Conservation (phyloP, 2,329 filamentous ascomycete genomes). For the Gliomastix tumulicola region DNA sequence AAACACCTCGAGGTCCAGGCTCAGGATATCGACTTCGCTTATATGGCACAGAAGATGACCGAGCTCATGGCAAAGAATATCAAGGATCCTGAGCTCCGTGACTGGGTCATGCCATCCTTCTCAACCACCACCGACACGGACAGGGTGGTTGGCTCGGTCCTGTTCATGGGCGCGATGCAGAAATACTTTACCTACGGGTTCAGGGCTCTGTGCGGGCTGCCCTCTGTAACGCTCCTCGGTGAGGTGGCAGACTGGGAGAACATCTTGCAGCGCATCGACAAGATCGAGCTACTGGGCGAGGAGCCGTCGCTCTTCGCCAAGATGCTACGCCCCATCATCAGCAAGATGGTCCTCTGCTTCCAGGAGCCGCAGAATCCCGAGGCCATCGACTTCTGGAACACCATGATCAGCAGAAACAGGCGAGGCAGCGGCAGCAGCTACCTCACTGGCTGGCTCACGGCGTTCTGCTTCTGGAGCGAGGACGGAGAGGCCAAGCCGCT, state of each 20-base stretch:
- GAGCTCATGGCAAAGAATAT: constrained; percentile 31
- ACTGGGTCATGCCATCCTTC: constrained; percentile 45
- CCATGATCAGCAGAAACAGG: background rate
- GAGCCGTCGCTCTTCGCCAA: constrained; percentile 22
- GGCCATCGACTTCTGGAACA: constrained; percentile 28
- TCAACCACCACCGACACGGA: constrained; percentile 40
- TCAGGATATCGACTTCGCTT: background rate
- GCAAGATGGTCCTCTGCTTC: constrained; percentile 28
- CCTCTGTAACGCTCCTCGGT: constrained; percentile 43
- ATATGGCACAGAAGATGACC: constrained; percentile 21
- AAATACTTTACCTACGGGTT: constrained; percentile 35
- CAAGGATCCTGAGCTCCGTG: constrained; percentile 26
- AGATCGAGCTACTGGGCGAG: constrained; percentile 23
- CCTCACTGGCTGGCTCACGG: background rate
- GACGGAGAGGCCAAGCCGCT: background rate
- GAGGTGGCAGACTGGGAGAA: constrained; percentile 34
- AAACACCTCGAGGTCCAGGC: constrained; percentile 6
- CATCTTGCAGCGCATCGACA: constrained; percentile 17
- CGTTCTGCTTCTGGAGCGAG: background rate
- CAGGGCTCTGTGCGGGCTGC: constrained; percentile 34
- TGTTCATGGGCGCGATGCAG: constrained; percentile 45
- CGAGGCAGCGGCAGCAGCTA: background rate
- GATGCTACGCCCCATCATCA: background rate
- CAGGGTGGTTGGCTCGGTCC: constrained; percentile 28
- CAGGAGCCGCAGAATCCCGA: constrained; percentile 13